Conservation (phyloP, 345 rosid genomes). For the Salix udensis region DNA sequence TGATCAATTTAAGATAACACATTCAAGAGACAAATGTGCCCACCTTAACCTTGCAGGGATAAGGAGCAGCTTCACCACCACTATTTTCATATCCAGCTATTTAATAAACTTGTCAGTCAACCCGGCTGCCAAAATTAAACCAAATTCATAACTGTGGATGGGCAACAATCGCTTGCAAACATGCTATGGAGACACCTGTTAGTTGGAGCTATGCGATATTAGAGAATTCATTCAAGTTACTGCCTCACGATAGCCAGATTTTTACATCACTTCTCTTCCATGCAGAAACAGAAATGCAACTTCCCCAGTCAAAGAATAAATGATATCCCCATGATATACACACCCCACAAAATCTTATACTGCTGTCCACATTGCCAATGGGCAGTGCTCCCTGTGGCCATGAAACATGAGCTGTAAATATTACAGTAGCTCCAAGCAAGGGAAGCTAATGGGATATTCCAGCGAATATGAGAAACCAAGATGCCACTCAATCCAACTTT, state of each 20-base stretch:
- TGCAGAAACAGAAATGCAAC: background rate
- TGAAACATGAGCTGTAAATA: constrained; percentile 38
- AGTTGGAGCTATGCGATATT: constrained; percentile 31
- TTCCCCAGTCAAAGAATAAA: constrained; percentile 7
- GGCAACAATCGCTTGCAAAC: constrained; percentile 46
- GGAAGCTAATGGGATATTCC: constrained; percentile 19
- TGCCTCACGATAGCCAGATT: constrained; percentile 17
- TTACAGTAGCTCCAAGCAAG: constrained; percentile 15
- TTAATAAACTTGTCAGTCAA: constrained; percentile 57
- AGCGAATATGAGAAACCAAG: constrained; percentile 23
- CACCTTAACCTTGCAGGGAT: constrained; percentile 99
- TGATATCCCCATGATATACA: constrained; percentile 2
- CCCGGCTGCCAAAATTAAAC: constrained; percentile 77
- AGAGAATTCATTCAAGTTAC: constrained; percentile 22
- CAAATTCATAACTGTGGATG: constrained; percentile 84
- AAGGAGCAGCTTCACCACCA: constrained; percentile 59
- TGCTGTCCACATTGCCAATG: constrained; percentile 7
- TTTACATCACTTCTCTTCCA: background rate
- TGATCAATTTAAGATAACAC: constrained; percentile 70
- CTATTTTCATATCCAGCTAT: constrained; percentile 37
- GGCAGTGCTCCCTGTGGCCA: constrained; percentile 35
- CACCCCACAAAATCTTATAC: constrained; percentile 9
- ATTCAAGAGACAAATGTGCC: constrained; percentile 86
- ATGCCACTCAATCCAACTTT: constrained; percentile 34
- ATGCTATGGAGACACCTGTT: constrained; percentile 46